phyloP scores from a whole-genome alignment of 1,284 basidiomycete species.

The Vanrija pseudolonga region DNA sequence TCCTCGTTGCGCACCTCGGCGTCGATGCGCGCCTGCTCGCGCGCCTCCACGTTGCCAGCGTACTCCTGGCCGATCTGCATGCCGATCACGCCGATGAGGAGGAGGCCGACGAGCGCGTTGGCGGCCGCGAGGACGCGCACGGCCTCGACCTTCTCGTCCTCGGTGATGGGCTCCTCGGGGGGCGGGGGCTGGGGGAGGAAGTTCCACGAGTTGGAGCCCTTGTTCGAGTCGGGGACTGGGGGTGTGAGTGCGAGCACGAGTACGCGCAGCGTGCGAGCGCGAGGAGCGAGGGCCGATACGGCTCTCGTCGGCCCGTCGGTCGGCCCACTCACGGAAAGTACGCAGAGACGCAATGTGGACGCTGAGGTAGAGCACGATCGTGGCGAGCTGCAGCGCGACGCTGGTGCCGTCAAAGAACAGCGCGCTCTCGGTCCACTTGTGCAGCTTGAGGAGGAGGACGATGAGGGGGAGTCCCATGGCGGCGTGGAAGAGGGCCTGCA shows the following conservation, averaged over 20 bases:
- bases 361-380: slow-evolving; percentile 69
- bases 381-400: slow-evolving; percentile 69
- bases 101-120: slow-evolving; percentile 73
- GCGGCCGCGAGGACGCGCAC: slow-evolving; percentile 74
- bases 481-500: slow-evolving; percentile 73
- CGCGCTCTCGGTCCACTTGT: slow-evolving; percentile 82
- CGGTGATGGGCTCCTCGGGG: slow-evolving; percentile 57
- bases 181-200: slow-evolving; percentile 52
- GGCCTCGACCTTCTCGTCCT: slow-evolving; percentile 66
- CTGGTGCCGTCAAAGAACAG: slow-evolving; percentile 86
- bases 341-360: slow-evolving; percentile 72
- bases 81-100: slow-evolving; percentile 50
- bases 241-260: neutral
- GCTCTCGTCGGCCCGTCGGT: neutral
- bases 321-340: slow-evolving; percentile 51
- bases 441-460: slow-evolving; percentile 69
- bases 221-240: slow-evolving; percentile 37
- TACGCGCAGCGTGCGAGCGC: neutral
- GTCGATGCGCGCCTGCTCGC: slow-evolving; percentile 56
- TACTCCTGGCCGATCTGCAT: slow-evolving; percentile 79
- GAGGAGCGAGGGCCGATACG: neutral
- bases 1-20: slow-evolving; percentile 21
- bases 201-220: slow-evolving; percentile 36
- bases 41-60: slow-evolving; percentile 64
- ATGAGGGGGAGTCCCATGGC: slow-evolving; percentile 71